Evolutionary conservation across 164 flowering plant genomes (phyloP).

Genomic region (Euptelea pleiosperma): DNA sequence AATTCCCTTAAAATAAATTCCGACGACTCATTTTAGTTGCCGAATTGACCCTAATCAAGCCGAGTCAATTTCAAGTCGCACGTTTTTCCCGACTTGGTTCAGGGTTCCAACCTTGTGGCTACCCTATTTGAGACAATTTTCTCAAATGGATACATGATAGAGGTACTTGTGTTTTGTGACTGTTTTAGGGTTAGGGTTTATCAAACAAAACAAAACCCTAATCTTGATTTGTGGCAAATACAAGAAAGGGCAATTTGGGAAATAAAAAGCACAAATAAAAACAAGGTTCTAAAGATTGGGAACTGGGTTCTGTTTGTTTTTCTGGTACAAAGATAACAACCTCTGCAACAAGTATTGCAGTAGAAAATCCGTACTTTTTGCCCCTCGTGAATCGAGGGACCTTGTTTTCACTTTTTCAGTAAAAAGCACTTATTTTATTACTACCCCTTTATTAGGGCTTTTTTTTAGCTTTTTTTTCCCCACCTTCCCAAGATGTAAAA

Average conservation of each 20-base stretch:
- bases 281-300: background rate
- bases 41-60: too few relatives aligned
- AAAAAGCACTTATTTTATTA: slow-evolving; percentile 8
- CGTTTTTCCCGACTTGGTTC: too few relatives aligned
- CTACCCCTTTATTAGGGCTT: background rate
- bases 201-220: background rate
- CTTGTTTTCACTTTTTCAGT: slow-evolving; percentile 18
- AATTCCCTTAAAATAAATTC: too few relatives aligned
- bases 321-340: slow-evolving; percentile 49
- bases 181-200: background rate
- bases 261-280: background rate
- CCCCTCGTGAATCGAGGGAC: slow-evolving; percentile 41
- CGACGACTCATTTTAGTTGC: too few relatives aligned
- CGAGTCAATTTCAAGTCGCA: too few relatives aligned
- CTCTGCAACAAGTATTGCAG: slow-evolving; percentile 31
- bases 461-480: slow-evolving; percentile 4
- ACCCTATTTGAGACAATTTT: too few relatives aligned
- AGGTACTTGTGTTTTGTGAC: too few relatives aligned
- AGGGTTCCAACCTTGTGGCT: too few relatives aligned
- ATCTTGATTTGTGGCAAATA: too few relatives aligned
- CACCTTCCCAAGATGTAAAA: slow-evolving; percentile 16
- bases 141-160: too few relatives aligned
- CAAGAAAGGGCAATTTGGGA: slow-evolving; percentile 11
- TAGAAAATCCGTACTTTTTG: slow-evolving; percentile 18
- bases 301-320: slow-evolving; percentile 21